Conservation (phyloP, 345 rosid species). For the Combretum micranthum region DNA sequence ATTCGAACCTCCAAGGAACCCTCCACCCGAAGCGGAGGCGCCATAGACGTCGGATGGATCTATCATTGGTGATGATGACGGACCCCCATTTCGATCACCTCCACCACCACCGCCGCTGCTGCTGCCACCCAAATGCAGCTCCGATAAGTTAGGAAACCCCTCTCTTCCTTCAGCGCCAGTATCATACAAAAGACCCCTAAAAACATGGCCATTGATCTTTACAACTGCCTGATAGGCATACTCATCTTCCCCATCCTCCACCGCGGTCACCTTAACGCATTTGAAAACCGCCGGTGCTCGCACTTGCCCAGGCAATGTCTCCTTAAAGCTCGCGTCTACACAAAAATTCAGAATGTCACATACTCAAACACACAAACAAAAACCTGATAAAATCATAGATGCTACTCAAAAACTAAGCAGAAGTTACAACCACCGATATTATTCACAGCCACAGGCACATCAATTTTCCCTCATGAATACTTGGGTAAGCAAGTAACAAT, state of each 20-base stretch:
- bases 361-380: neutral
- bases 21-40: conserved; percentile 48
- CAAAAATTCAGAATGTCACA: too few relatives aligned
- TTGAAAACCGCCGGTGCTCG: conserved; percentile 87
- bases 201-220: conserved; percentile 84
- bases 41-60: conserved; percentile 60
- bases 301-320: conserved; percentile 68
- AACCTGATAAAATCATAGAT: neutral
- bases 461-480: neutral
- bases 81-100: conserved; percentile 38
- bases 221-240: conserved; percentile 89
- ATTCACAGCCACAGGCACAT: neutral
- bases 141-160: conserved; percentile 71
- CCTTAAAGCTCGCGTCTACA: conserved; percentile 56
- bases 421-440: too few relatives aligned
- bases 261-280: conserved; percentile 88
- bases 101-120: conserved; percentile 22
- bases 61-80: conserved; percentile 49
- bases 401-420: too few relatives aligned
- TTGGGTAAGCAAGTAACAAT: too few relatives aligned
- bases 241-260: conserved; percentile 90
- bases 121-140: conserved; percentile 76
- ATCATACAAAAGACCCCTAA: conserved; percentile 85
- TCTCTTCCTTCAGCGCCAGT: conserved; percentile 74
- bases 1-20: conserved; percentile 51